A percentile compares a stretch with the other conserved stretches of the same genome.
These are phyloP conservation scores for Dipteronia sinensis DNA, from an alignment of 345 rosid genomes.

Conservation along the genomic window DNA sequence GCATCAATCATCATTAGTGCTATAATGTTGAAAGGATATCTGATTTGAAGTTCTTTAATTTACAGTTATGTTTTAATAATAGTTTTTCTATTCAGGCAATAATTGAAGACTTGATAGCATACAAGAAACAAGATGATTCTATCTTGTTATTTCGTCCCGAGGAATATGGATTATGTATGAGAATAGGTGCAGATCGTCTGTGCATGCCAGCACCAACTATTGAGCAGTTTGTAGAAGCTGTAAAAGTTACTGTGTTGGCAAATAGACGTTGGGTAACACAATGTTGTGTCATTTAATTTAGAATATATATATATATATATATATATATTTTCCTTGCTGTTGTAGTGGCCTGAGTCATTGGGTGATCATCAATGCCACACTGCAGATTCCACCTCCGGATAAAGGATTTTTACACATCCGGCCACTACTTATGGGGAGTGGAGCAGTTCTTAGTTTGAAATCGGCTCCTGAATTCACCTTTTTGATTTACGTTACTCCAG, in stretches of 20 bases:
- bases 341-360: background rate
- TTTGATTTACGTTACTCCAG: constrained; percentile 33
- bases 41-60: background rate
- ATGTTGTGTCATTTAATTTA: constrained; percentile 4
- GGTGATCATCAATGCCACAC: background rate
- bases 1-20: background rate
- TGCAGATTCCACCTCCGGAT: constrained; percentile 36
- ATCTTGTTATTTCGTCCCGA: constrained; percentile 36
- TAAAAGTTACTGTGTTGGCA: constrained; percentile 28
- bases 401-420: constrained; percentile 36
- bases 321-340: constrained; percentile 10
- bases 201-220: constrained; percentile 40
- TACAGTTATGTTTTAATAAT: background rate
- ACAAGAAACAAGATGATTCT: constrained; percentile 33
- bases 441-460: constrained; percentile 31
- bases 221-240: constrained; percentile 39
- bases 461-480: constrained; percentile 32
- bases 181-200: constrained; percentile 32
- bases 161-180: constrained; percentile 29
- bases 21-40: background rate
- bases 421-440: constrained; percentile 34
- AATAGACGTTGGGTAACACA: constrained; percentile 38
- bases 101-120: constrained; percentile 36
- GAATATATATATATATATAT: too few relatives aligned
- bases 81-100: constrained; percentile 23